These are phyloP conservation scores for Clavulina sp. DNA, from an alignment of 768 basidiomycete species.

Conservation along the genomic window DNA sequence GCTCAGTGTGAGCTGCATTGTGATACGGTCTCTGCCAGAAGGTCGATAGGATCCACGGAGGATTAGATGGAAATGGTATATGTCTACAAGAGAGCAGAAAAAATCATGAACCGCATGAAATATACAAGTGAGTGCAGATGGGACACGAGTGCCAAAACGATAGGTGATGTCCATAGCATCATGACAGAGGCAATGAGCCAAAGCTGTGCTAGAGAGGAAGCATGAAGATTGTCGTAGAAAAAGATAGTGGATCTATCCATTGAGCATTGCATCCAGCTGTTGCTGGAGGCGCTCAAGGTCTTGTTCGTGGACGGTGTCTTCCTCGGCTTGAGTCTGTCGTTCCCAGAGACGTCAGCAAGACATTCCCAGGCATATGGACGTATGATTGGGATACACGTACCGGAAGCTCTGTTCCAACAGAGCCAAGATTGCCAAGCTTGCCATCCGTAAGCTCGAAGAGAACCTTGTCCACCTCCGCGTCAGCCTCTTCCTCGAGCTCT, in stretches of 20 bases:
- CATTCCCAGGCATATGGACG: background rate
- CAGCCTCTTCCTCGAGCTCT: conserved; percentile 89
- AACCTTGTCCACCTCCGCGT: conserved; percentile 93
- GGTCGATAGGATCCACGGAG: too few species aligned
- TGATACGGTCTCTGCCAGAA: too few species aligned
- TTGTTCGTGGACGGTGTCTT: conserved; percentile 71
- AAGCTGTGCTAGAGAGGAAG: background rate
- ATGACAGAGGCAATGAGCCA: too few species aligned
- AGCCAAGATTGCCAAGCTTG: conserved; percentile 74
- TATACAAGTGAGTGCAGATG: too few species aligned
- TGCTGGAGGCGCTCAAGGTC: conserved; percentile 84
- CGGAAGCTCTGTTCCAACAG: conserved; percentile 53
- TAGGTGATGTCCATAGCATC: too few species aligned
- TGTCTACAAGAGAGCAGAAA: too few species aligned
- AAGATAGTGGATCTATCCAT: conserved; percentile 19
- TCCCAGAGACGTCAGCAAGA: conserved; percentile 5
- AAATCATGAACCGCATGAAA: too few species aligned
- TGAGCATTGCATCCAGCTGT: conserved; percentile 75
- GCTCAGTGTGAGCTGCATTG: background rate
- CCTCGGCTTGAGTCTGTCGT: conserved; percentile 31
- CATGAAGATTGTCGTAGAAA: background rate
- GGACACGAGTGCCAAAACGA: too few species aligned
- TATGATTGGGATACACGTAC: conserved; percentile 29
- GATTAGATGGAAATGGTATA: too few species aligned
- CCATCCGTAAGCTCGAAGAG: conserved; percentile 90